Conservation (phyloP, 306 rosid genomes). For the Cucumis melo region DNA sequence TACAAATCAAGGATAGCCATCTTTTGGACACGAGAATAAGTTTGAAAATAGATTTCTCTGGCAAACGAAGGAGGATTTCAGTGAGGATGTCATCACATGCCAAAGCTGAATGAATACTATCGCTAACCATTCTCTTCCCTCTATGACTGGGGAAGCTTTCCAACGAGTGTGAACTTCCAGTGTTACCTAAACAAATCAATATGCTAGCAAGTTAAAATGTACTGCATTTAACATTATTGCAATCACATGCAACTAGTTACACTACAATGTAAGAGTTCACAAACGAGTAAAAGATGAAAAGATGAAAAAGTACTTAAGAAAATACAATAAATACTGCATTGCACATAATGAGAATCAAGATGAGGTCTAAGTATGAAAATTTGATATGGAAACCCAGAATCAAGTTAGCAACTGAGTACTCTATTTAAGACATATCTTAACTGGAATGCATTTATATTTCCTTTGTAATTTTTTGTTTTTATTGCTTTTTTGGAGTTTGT, state of each 20-base stretch:
- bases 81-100: conserved; percentile 54
- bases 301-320: not conserved
- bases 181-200: not conserved
- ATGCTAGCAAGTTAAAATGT: not conserved
- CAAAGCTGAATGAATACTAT: conserved; percentile 31
- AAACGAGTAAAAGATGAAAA: not conserved
- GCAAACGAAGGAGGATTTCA: conserved; percentile 50
- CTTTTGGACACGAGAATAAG: conserved; percentile 40
- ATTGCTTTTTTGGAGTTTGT: too few relatives aligned
- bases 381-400: not conserved
- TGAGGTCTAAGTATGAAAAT: not conserved
- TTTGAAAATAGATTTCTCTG: conserved; percentile 36
- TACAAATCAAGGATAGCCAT: conserved; percentile 50
- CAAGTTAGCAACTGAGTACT: not conserved
- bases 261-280: not conserved
- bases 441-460: too few relatives aligned
- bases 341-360: not conserved
- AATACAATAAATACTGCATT: not conserved
- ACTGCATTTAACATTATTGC: not conserved
- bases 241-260: not conserved
- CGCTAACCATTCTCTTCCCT: conserved; percentile 16
- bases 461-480: too few relatives aligned
- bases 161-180: not conserved
- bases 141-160: conserved; percentile 4
- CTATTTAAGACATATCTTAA: too few relatives aligned